Conservation (phyloP, 768 basidiomycete genomes). For the Mycena belliarum region DNA sequence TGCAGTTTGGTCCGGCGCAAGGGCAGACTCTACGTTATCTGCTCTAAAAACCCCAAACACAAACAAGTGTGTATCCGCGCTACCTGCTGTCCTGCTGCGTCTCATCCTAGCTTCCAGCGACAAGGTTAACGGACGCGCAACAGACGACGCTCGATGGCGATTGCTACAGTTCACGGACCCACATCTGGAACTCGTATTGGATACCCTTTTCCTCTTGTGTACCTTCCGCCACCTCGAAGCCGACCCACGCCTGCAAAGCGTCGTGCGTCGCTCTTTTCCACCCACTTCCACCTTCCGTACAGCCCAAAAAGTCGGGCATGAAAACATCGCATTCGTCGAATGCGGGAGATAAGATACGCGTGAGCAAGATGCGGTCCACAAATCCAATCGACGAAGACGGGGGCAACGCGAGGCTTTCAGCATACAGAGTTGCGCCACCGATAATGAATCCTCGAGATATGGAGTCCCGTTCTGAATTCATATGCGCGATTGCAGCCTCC, state of each 20-base stretch:
- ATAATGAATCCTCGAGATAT: constrained; percentile 79
- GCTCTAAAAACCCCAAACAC: constrained; percentile 93
- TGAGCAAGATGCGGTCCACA: constrained; percentile 85
- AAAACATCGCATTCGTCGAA: constrained; percentile 87
- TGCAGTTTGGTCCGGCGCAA: constrained; percentile 88
- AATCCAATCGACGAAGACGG: constrained; percentile 35
- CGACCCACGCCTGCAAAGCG: constrained; percentile 75
- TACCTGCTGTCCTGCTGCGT: neutral
- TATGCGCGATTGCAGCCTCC: constrained; percentile 39
- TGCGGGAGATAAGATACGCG: constrained; percentile 72
- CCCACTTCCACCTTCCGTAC: constrained; percentile 22
- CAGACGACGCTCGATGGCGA: neutral
- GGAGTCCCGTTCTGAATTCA: constrained; percentile 10
- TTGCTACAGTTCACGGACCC: constrained; percentile 52
- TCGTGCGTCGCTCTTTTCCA: constrained; percentile 66
- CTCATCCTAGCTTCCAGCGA: constrained; percentile 42
- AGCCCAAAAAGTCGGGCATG: constrained; percentile 70
- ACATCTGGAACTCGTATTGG: constrained; percentile 95
- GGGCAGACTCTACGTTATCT: constrained; percentile 90
- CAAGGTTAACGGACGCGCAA: constrained; percentile 50
- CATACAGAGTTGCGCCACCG: constrained; percentile 88
- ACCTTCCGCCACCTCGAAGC: constrained; percentile 75
- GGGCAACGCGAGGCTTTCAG: constrained; percentile 55
- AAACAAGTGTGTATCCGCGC: constrained; percentile 71
- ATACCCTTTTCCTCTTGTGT: constrained; percentile 81